Evolutionary conservation across 345 rosid species (phyloP), one percentile per base, ranked within the genome.

Genomic region (Eucalyptus victrix): DNA sequence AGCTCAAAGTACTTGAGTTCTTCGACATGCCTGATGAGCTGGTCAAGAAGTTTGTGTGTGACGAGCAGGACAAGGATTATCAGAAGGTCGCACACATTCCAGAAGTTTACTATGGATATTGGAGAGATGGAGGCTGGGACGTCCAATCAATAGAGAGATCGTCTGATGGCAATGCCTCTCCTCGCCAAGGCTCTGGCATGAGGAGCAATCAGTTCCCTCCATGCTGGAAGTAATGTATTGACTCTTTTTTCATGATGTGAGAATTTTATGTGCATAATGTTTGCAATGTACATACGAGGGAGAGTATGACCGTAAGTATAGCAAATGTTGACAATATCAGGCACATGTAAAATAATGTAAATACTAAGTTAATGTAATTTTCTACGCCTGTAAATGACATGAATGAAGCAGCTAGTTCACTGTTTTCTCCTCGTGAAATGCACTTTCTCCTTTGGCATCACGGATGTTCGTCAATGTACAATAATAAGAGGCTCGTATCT

Each of bases 1-100:
- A 54, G 42, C 92, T 93, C 9, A 89, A 92, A 72, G 91, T 91
- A 14, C 89, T 93, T 21, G 90, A 91, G 85, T 92, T 92, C 54
- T 92, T 92, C 5, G 93, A 91, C 40, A 90, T 92, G 93, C 91
- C 93, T 9, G 90, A 54, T 16, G 92, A 93, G n/a, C 60, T 93
- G 24, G 91, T 93, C 86, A 86, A 86, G 90, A 92, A 88, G 32
- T 58, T 90, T 86, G 30, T 67, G 49, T 16, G 44, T 44, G 89
- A 89, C 40, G 89, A 40, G 44, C 80, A 88, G 49, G 89, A 87
- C 76, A 86, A 90, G 86, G 92, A 90, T 54, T 92, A 86, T 65
- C 49, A 23, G 49, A 91, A 90, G 80, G 88, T 91, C 4, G 91
- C 90, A 40, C 90, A 69, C 89, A 87, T 92, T 72, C 92, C 93